A percentile compares a stretch with the other conserved stretches of the same genome.
Evolutionary conservation across 2,329 filamentous ascomycete species (phyloP).

Genomic region (Cladosporium cucumerinum): DNA sequence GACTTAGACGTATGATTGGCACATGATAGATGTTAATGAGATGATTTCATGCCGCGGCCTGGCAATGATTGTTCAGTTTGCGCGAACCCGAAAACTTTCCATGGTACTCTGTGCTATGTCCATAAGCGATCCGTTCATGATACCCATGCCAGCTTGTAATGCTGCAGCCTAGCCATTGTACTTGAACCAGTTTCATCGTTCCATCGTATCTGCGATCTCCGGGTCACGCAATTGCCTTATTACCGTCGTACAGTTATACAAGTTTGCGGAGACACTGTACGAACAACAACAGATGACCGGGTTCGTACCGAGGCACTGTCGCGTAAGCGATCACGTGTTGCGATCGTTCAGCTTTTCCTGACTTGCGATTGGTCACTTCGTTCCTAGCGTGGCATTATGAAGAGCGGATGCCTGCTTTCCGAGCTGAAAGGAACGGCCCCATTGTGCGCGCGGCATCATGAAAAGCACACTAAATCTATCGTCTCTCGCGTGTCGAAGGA

Average conservation of each 20-base stretch:
- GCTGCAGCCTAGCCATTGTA: background rate
- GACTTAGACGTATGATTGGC: background rate
- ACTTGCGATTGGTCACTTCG: background rate
- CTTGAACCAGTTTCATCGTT: background rate
- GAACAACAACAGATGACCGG: background rate
- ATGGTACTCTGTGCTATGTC: background rate
- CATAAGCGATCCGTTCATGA: background rate
- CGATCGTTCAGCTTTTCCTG: background rate
- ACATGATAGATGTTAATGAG: background rate
- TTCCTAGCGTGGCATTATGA: background rate
- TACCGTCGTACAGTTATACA: background rate
- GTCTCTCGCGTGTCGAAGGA: background rate
- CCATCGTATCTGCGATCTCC: background rate
- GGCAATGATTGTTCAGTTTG: background rate
- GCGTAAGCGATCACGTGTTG: background rate
- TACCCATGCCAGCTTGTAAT: background rate
- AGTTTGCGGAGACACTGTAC: background rate
- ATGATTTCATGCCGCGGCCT: background rate
- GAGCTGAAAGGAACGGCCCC: background rate
- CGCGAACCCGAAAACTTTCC: background rate
- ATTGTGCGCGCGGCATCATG: background rate
- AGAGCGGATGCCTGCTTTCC: slow-evolving; percentile 5
- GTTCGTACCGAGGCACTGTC: background rate
- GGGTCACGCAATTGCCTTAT: background rate
- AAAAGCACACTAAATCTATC: background rate